These are phyloP conservation scores for Paecilomyces dactylethromorphus DNA, from an alignment of 2,329 filamentous ascomycete species.

Conservation along the genomic window DNA sequence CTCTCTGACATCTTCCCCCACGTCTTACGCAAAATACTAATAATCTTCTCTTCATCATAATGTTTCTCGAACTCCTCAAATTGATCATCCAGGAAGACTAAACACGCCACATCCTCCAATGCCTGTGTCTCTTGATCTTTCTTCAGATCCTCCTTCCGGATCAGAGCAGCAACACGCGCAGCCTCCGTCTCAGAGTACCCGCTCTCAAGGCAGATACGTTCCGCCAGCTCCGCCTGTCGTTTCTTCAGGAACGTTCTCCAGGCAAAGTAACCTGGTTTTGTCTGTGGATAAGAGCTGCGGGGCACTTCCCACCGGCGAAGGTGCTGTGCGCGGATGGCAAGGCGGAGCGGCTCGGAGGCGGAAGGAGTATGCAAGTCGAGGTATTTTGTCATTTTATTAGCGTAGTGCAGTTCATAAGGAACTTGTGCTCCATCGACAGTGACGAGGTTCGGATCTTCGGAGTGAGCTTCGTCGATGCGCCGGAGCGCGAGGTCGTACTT, in stretches of 20 bases:
- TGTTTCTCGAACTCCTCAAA: slow-evolving; percentile 72
- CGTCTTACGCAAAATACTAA: slow-evolving; percentile 64
- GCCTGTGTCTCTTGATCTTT: slow-evolving; percentile 53
- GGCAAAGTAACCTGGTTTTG: slow-evolving; percentile 67
- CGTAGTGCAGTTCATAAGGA: slow-evolving; percentile 79
- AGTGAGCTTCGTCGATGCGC: slow-evolving; percentile 68
- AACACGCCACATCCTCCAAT: slow-evolving; percentile 77
- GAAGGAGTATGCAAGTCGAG: slow-evolving; percentile 54
- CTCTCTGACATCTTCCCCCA: slow-evolving; percentile 67
- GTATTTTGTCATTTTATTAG: slow-evolving; percentile 70
- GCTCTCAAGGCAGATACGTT: slow-evolving; percentile 45
- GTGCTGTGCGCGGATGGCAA: slow-evolving; percentile 79
- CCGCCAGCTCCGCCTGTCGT: slow-evolving; percentile 58
- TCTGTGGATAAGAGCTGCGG: slow-evolving; percentile 65
- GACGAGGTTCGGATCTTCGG: slow-evolving; percentile 57
- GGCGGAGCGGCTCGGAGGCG: slow-evolving; percentile 60
- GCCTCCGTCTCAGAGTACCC: slow-evolving; percentile 50
- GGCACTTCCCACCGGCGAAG: slow-evolving; percentile 81
- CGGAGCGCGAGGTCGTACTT: slow-evolving; percentile 46
- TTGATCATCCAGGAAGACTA: slow-evolving; percentile 83
- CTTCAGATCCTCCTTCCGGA: slow-evolving; percentile 70
- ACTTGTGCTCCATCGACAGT: slow-evolving; percentile 39
- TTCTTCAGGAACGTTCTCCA: slow-evolving; percentile 73
- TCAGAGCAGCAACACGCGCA: slow-evolving; percentile 60
- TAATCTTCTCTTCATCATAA: slow-evolving; percentile 70